Conservation (phyloP, 164 flowering plant genomes). For the Liriodendron chinense region DNA sequence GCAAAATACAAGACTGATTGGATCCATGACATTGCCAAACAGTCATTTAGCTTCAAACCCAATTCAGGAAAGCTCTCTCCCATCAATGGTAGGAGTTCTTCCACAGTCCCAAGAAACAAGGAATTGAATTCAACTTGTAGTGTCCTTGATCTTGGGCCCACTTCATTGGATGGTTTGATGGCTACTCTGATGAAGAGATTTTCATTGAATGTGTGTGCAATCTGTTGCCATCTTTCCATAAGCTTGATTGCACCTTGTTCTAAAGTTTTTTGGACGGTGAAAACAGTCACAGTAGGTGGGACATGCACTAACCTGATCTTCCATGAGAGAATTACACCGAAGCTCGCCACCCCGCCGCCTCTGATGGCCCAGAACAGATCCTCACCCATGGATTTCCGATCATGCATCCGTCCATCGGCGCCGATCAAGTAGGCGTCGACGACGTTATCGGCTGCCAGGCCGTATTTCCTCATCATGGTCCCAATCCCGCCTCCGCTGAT, state of each 20-base stretch:
- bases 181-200: constrained; percentile 20
- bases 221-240: constrained; percentile 31
- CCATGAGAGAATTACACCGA: constrained; percentile 11
- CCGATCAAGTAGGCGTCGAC: constrained; percentile 27
- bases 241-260: constrained; percentile 25
- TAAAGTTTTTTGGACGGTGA: constrained; percentile 12
- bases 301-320: constrained; percentile 12
- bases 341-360: constrained; percentile 12
- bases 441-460: constrained; percentile 16
- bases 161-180: neutral
- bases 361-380: constrained; percentile 18
- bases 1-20: constrained; percentile 25
- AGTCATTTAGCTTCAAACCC: constrained; percentile 23
- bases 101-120: constrained; percentile 28
- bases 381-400: constrained; percentile 16
- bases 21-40: constrained; percentile 39
- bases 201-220: constrained; percentile 21
- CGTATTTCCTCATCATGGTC: constrained; percentile 15
- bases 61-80: constrained; percentile 34
- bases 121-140: constrained; percentile 12
- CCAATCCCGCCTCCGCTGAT: constrained; percentile 17
- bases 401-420: constrained; percentile 21
- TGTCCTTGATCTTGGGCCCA: neutral
- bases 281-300: constrained; percentile 15
- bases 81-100: constrained; percentile 22